Base-by-base conservation (phyloP, 495 filamentous ascomycete genomes). In the Chaetomium tenue region DNA sequence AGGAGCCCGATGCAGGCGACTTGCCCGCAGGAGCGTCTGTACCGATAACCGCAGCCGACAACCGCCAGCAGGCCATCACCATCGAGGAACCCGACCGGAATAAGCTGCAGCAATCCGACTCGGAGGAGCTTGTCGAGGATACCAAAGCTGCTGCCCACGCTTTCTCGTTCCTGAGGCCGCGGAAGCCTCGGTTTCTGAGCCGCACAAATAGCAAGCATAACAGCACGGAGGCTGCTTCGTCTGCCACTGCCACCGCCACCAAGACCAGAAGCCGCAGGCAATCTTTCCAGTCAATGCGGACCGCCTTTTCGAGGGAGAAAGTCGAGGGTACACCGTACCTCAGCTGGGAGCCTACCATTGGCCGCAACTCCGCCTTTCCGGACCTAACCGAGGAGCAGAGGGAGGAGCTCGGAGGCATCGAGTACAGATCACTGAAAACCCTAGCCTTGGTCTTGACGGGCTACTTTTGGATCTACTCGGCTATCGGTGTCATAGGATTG, bases 321-420 rank as follows among this genome's bases (percentile, higher is more conserved):
- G 77, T 80, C 15, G 74, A 78, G 18, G 81, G 82, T 42, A 88
- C 88, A 25, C 93, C 94, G 0, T 98, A 98, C 73, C 82, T 98
- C 25, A 96, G 91, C 72, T 98, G 91, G 87, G 86, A 92, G 72
- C 91, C 94, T 6, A 98, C 94, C 0, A 79, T 96, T 44, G 94
- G 90, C 20, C 84, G 94, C 47, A 98, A 98, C 72, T 97, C 93
- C 30, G 87, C 88, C 20, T 98, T 98, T 66, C 81, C 94, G 8
- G 90, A 92, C 72, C 76, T 98, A 57, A 91, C 88, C 0, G 90
- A 95, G 72, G 91, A 91, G 63, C 93, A 98, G 75, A 83, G 92
- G 55, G 91, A 98, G 67, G 93, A 98, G 71, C 80, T 98, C 15
- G 93, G 93, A 4, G 93, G 93, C 15, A 96, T 97, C 52, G 93